Evolutionary conservation across 345 rosid species (phyloP).

Genomic region (Turnera subulata): DNA sequence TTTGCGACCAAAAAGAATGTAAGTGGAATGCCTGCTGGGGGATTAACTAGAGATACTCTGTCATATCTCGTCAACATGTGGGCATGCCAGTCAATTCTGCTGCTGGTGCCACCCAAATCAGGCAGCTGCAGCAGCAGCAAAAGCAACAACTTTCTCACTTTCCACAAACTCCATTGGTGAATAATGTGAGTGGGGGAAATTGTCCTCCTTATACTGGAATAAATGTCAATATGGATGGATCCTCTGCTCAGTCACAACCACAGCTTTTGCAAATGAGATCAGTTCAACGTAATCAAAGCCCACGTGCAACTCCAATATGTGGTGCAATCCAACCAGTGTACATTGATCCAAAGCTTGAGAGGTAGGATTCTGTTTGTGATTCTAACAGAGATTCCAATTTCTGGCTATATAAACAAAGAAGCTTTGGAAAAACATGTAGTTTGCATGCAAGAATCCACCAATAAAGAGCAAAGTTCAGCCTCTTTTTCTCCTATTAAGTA

Average conservation of each 20-base stretch:
- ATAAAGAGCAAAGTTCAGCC: constrained; percentile 42
- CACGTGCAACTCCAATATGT: constrained; percentile 44
- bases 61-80: no score
- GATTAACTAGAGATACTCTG: no score
- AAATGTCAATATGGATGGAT: constrained; percentile 43
- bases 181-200: constrained; percentile 53
- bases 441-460: constrained; percentile 52
- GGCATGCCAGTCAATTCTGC: constrained; percentile 37
- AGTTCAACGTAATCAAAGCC: no score
- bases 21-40: no score
- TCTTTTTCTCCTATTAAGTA: constrained; percentile 49
- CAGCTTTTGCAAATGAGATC: no score
- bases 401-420: constrained; percentile 47
- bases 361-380: constrained; percentile 47
- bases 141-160: constrained; percentile 64
- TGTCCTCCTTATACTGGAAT: constrained; percentile 54
- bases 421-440: no score
- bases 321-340: constrained; percentile 20
- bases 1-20: no score
- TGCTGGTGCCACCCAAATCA: constrained; percentile 32
- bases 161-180: constrained; percentile 55
- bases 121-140: constrained; percentile 51
- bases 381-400: constrained; percentile 43
- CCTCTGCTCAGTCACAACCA: constrained; percentile 55
- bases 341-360: no score